Evolutionary conservation across 2,329 filamentous ascomycete genomes (phyloP), one percentile per base, ranked within the genome.

Genomic region (Claviceps digitariae): DNA sequence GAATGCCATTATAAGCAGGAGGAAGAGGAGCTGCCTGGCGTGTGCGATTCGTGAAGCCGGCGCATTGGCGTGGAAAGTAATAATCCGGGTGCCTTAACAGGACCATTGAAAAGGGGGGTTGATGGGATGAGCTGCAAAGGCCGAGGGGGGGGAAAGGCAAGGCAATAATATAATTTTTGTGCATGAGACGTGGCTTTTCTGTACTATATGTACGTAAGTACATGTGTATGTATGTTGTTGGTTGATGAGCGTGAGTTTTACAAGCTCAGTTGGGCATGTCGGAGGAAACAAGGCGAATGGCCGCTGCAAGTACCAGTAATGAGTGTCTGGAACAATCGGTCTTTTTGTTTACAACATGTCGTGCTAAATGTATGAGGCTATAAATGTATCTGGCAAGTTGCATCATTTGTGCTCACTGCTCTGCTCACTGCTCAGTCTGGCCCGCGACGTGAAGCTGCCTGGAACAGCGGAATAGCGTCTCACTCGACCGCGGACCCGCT

Each of bases 1-100:
- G 74, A 85, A 89, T 63, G 86, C 86, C 23, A 64, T 90, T 20
- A 74, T 90, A 57, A 86, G 83, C 56, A 74, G 84, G 51, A 73
- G 76, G 41, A 78, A 80, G 58, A 74, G 84, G 56, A 85, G 83
- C 0, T 91, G 87, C 63, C 66, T 90, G 38, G 78, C 79, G 3
- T 91, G 87, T 66, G 84, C 84, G 43, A 79, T 91, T 45, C 76
- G 87, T 20, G 86, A 91, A 69, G 86, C 85, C 0, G 81, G 81
- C 5, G 86, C 83, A 3, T 64, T 89, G 54, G 82, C 80, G 2
- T 82, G 87, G 72, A 79, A 77, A 59, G 77, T 88, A 27, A 75
- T 88, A n/a, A 76, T 83, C 29, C 70, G 79, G 51, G 75, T 82
- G 25, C 77, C 79, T 48, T 48, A 27, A 44, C 9, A 48, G 27